Evolutionary conservation across 805 yeast genomes (phyloP), one percentile per base, ranked within the genome.

Genomic region (Teunomyces lycoperdinae): DNA sequence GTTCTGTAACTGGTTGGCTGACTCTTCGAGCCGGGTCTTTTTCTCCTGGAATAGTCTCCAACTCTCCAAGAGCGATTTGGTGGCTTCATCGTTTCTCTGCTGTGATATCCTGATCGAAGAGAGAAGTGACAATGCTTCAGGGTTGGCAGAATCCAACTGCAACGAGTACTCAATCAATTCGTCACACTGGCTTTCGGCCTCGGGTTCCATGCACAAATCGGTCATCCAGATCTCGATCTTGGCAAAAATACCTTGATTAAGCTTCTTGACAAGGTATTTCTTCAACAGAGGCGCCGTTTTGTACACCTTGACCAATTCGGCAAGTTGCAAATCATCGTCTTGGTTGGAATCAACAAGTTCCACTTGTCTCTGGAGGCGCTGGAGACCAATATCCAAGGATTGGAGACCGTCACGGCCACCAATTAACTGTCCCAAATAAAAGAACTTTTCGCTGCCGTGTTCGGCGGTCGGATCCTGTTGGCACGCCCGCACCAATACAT

Each of bases 141-240:
- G 87, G 49, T 87, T 83, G 29, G 64, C 57, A 17, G 72, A 71
- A 52, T 85, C 86, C 30, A 87, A 66, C 45, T 78, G 67, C 58
- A 89, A 66, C 1, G 95, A 82, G 55, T 78, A 79, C 9, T 78
- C 66, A 46, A 91, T 84, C 54, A 88, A 73, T 47, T 74, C 74
- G 57, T 90, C 87, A 68, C 98, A 94, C 63, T 81, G 77, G 7
- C 64, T 17, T 67, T 94, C 98, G 2, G 98, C 98, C 55, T 85
- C 83, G 2, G 82, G 82, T 58, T 89, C 96, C 96, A 91, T 89
- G 71, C 98, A 91, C 53, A 91, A 72, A 71, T 92, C 97, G 1
- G 98, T 92, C 97, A 90, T 89, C 96, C 96, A 91, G 48, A 89
- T 86, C 67, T 92, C 99, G 59, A 94, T 87, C 71, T 85, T 78